phyloP scores from a whole-genome alignment of 2,329 filamentous ascomycete species.

The Diaporthe helianthi region DNA sequence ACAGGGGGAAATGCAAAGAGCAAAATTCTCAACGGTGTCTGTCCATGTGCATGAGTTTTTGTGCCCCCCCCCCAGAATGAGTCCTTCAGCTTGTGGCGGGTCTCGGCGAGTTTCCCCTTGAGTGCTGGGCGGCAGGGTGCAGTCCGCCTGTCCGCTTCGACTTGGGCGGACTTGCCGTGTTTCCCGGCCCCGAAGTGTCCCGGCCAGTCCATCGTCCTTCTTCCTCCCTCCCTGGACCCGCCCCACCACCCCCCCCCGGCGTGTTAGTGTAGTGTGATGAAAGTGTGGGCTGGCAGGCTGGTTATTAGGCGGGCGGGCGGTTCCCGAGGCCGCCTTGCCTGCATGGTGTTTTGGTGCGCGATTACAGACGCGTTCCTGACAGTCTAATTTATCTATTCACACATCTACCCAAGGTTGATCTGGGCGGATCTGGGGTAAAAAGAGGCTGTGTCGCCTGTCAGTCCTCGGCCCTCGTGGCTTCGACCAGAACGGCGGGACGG shows the following conservation, averaged over 20 bases:
- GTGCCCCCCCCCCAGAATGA: background rate
- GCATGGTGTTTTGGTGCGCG: background rate
- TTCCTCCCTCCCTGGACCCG: background rate
- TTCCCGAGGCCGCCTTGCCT: background rate
- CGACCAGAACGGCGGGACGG: background rate
- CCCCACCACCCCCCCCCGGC: too few relatives aligned
- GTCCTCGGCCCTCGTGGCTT: background rate
- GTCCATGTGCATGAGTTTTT: background rate
- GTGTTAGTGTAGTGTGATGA: background rate
- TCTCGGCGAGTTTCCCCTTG: constrained; percentile 19
- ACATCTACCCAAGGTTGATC: background rate
- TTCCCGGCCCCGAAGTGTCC: constrained; percentile 5
- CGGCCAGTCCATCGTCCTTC: background rate
- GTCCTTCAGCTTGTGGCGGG: background rate
- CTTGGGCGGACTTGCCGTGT: constrained; percentile 13
- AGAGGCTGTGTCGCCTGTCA: background rate
- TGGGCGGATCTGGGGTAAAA: background rate
- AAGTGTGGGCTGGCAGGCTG: too few relatives aligned
- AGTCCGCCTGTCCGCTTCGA: background rate
- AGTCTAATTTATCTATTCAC: background rate
- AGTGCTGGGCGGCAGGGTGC: background rate
- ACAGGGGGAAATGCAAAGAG: background rate
- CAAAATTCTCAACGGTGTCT: background rate
- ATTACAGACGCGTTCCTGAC: background rate
- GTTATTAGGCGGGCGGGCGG: too few relatives aligned